Evolutionary conservation across 371 early-diverging fungal species (phyloP), one percentile per base, ranked within the genome.

Genomic region (Apophysomyces sp.): DNA sequence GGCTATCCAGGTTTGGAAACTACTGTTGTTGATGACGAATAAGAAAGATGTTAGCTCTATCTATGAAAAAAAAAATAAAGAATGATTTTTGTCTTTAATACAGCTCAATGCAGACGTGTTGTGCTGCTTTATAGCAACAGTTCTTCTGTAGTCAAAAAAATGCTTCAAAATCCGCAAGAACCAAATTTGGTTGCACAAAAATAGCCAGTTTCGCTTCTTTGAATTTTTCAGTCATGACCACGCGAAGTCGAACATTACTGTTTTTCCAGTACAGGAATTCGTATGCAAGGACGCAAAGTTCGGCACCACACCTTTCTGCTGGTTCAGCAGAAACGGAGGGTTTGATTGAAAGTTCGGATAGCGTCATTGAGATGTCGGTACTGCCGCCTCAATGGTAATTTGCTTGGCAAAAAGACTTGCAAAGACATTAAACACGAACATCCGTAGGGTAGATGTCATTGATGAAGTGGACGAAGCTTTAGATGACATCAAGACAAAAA

Each of bases 231-330:
- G 28, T 34, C 44, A 92, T 92, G 92, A 92, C 96, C 3, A 92
- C 96, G 13, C 85, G 98, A 59, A 91, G 89, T 67, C 88, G 94
- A 66, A 96, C 96, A 21, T 80, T 94, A 54, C 81, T 97, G 37
- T 97, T 95, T 78, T 77, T 95, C 39, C 95, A 97, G 77, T 95
- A 91, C 74, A 86, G 98, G 65, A 94, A 95, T 67, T 92, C 96
- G 7, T 94, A 92, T 76, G 87, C 93, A 28, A 82, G 94, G 34
- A 71, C 86, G 16, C 73, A 80, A 55, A 57, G 67, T 27, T 68
- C 76, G n/a, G 61, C 77, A 13, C 64, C 66, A 51, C 73, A 81
- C 57, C 73, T 76, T 54, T 68, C 71, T 53, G 69, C 68, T 54
- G 72, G 69, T 18, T 18, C 56, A 9, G 69, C 78, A 49, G 93